Percentiles rank a stretch among this genome's conserved stretches.
These are phyloP conservation scores for Styphnolobium japonicum DNA, from an alignment of 306 rosid genomes.

Conservation along the genomic window DNA sequence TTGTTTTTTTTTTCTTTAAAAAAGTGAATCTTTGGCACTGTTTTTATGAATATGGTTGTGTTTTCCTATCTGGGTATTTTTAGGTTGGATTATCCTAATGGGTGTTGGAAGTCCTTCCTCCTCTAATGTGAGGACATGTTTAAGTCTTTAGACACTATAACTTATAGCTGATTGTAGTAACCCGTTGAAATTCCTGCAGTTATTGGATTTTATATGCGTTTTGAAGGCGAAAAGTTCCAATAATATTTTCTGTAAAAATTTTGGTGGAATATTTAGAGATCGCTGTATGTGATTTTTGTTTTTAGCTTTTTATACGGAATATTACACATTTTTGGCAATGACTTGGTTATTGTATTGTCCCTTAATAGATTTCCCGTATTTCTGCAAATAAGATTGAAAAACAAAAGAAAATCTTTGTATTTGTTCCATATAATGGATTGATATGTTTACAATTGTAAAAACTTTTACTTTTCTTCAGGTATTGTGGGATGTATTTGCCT, in stretches of 20 bases:
- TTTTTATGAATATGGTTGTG: neutral
- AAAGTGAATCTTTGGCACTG: neutral
- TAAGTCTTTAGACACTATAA: neutral
- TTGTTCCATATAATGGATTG: neutral
- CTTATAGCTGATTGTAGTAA: neutral
- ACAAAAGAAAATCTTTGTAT: neutral
- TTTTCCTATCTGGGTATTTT: neutral
- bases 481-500: neutral
- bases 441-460: neutral
- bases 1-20: neutral
- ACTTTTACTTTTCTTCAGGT: neutral
- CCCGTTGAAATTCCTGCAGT: neutral
- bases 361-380: neutral
- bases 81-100: neutral
- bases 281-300: neutral
- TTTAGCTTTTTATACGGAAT: neutral
- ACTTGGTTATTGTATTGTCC: neutral
- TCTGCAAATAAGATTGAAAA: neutral
- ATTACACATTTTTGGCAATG: neutral
- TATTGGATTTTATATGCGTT: conserved; percentile 19
- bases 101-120: neutral
- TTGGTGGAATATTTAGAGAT: neutral
- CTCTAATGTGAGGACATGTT: neutral
- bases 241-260: too few relatives aligned
- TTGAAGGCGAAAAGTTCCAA: neutral